Evolutionary conservation across 371 early-diverging fungal genomes (phyloP).

Genomic region (Mortierella sp.): DNA sequence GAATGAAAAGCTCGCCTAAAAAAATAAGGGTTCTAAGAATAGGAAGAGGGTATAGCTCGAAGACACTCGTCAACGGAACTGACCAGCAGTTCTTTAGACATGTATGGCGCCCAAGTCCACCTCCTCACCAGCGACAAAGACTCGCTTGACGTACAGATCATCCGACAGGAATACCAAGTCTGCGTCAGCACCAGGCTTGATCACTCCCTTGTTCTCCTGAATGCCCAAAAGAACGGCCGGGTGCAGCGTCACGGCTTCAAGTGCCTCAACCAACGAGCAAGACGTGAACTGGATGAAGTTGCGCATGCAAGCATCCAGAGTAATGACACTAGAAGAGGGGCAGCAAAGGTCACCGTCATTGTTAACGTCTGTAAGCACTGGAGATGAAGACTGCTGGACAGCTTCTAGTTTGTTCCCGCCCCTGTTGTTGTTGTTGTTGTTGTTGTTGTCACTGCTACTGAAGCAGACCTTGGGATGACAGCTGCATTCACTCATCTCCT

Average conservation of each 20-base stretch:
- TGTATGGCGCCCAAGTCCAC: constrained; percentile 57
- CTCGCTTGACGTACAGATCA: constrained; percentile 73
- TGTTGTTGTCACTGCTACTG: neutral
- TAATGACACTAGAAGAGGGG: constrained; percentile 67
- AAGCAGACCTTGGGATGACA: no score
- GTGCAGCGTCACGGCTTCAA: constrained; percentile 88
- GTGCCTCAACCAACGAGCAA: constrained; percentile 85
- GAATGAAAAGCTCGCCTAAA: no score
- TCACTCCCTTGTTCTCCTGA: constrained; percentile 77
- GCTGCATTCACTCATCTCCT: constrained; percentile 37
- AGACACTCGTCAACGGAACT: no score
- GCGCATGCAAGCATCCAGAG: constrained; percentile 81
- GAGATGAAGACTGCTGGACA: neutral
- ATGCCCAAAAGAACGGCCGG: constrained; percentile 86
- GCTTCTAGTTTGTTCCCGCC: neutral
- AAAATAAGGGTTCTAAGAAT: no score
- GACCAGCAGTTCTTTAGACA: neutral
- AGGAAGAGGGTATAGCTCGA: no score
- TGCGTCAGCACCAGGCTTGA: constrained; percentile 84
- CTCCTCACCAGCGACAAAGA: constrained; percentile 83
- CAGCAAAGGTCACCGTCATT: constrained; percentile 51
- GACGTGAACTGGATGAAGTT: constrained; percentile 87
- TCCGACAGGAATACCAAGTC: constrained; percentile 84
- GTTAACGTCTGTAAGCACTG: constrained; percentile 23
- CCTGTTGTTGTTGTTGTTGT: constrained; percentile 1